Percentiles rank a stretch among this genome's conserved stretches.
These are phyloP conservation scores for Clavispora fructus DNA, from an alignment of 805 yeast genomes.

Conservation along the genomic window DNA sequence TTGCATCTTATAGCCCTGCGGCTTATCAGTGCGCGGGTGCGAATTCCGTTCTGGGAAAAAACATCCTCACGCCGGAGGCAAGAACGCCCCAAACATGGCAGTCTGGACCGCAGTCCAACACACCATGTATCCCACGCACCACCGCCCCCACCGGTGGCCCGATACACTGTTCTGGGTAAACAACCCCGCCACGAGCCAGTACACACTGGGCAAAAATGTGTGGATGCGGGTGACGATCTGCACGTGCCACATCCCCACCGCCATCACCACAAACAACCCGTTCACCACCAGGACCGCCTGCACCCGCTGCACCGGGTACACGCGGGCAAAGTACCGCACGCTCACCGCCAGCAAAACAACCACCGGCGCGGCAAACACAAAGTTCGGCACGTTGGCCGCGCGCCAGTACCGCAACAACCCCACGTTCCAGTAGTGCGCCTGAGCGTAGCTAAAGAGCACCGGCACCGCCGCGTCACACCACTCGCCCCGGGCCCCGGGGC, in stretches of 20 bases:
- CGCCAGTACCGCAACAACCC: conserved; percentile 88
- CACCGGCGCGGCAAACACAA: conserved; percentile 69
- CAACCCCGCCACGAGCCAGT: conserved; percentile 55
- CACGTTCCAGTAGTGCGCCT: conserved; percentile 73
- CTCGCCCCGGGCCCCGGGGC: conserved; percentile 52
- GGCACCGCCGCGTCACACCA: conserved; percentile 69
- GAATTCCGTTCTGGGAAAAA: conserved; percentile 8
- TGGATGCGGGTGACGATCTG: conserved; percentile 81
- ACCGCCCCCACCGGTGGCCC: conserved; percentile 8
- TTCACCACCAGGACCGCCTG: conserved; percentile 41
- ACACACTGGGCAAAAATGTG: conserved; percentile 68
- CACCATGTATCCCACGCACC: conserved; percentile 36
- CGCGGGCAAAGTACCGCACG: conserved; percentile 28
- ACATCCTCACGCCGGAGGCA: conserved; percentile 79
- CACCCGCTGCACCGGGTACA: conserved; percentile 29
- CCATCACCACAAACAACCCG: conserved; percentile 42
- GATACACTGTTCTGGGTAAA: conserved; percentile 24
- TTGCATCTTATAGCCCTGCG: background rate
- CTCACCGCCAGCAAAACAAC: conserved; percentile 42
- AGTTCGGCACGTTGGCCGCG: conserved; percentile 73
- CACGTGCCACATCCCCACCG: conserved; percentile 65
- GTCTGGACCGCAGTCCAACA: conserved; percentile 69
- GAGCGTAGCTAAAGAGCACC: conserved; percentile 66
- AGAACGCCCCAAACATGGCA: conserved; percentile 68
- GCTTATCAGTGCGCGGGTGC: conserved; percentile 4